Evolutionary conservation across 1,139 yeast species (phyloP), one percentile per base, ranked within the genome.

Genomic region (Candida sp.): DNA sequence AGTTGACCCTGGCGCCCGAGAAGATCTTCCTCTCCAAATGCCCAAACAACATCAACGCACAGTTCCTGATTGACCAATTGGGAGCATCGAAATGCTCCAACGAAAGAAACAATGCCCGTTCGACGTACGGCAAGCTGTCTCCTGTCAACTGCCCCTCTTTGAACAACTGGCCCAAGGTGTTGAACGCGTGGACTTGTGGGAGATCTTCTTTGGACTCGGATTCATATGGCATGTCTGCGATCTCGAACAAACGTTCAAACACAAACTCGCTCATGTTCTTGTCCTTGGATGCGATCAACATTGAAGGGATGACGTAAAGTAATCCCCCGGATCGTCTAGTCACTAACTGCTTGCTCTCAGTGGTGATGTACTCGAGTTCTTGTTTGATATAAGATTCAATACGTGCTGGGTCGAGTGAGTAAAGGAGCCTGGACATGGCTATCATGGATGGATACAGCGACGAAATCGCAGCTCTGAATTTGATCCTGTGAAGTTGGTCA

Each of bases 101-200:
- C 0, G 96, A 77, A 26, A 90, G 66, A 26, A 77, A 77, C 38
- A 93, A 70, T 0, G 90, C 86, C 11, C 70, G 68, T 52, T 85
- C 86, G 7, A 88, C 77, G 62, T 76, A 85, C 2, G 68, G 66
- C 0, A 78, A 67, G n/a, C 88, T 80, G 2, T 75, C 69, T 3
- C 72, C 75, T 0, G 91, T 73, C 34, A 94, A 71, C 31, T 80
- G 44, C 0, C 94, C 77, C 56, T 93, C 98, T 35, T 79, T 79
- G 58, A 92, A 86, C 2, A 94, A 73, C 6, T 86, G 86, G 56
- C 83, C 84, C 52, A 94, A 81, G 62, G 96, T 88, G 63, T 94
- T 94, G 65, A 90, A 85, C 0, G 98, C 98, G 68, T 93, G 96
- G 0, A 93, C 97, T 65, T 93, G 98, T 0, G 98, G 94, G 27